Evolutionary conservation across 306 rosid genomes (phyloP).

Genomic region (Quercus gilva): DNA sequence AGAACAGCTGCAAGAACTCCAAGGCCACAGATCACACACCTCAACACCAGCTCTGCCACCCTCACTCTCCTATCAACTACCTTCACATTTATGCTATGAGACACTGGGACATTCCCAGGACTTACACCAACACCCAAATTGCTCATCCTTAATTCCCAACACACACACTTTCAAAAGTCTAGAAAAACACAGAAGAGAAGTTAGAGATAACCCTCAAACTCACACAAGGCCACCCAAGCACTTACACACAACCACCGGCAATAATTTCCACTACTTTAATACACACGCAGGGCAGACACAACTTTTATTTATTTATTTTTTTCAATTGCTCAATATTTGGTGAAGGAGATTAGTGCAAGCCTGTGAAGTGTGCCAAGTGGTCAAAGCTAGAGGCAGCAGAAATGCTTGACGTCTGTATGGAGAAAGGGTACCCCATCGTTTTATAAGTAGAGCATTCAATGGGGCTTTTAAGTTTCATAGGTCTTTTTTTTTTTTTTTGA

Average conservation of each 20-base stretch:
- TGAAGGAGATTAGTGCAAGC: slow-evolving; percentile 21
- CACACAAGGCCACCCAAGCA: background rate
- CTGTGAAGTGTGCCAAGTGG: slow-evolving; percentile 47
- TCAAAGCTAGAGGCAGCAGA: slow-evolving; percentile 32
- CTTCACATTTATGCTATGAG: slow-evolving; percentile 46
- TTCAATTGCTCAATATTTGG: slow-evolving; percentile 19
- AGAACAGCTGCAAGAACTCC: slow-evolving; percentile 73
- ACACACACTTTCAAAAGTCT: slow-evolving; percentile 12
- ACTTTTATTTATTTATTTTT: background rate
- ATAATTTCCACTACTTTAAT: slow-evolving; percentile 19
- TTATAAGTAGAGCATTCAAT: slow-evolving; percentile 33
- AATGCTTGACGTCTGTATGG: slow-evolving; percentile 17
- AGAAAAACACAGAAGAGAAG: background rate
- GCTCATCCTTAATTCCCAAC: slow-evolving; percentile 46
- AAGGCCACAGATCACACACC: slow-evolving; percentile 56
- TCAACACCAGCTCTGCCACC: slow-evolving; percentile 67
- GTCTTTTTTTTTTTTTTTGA: too few relatives aligned
- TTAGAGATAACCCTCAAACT: background rate
- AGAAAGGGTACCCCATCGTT: slow-evolving; percentile 20
- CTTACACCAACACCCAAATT: slow-evolving; percentile 75
- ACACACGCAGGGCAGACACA: background rate
- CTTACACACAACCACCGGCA: background rate
- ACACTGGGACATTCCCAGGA: slow-evolving; percentile 73
- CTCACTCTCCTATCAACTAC: slow-evolving; percentile 54
- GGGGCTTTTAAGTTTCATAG: slow-evolving; percentile 19